Evolutionary conservation across 2,329 filamentous ascomycete genomes (phyloP), one percentile per base, ranked within the genome.

Genomic region (Cercospora sesami): DNA sequence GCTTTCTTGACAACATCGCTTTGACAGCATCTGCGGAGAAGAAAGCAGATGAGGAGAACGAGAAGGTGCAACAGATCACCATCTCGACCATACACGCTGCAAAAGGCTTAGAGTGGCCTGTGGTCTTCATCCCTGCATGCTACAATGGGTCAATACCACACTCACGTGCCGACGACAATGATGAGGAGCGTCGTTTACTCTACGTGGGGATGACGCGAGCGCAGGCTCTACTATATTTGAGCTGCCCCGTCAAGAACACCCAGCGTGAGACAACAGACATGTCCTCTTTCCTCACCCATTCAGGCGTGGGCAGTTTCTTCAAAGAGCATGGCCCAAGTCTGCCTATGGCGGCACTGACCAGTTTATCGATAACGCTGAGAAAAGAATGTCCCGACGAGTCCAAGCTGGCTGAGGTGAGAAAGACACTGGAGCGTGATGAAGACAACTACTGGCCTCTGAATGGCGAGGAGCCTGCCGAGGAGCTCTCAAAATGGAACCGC

Each of bases 161-260:
- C 78, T 90, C 90, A 1, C 86, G 94, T 73, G 87, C 93, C 1
- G 94, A 97, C 57, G 92, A 98, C 76, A 84, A 86, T 3, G 90
- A 94, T 66, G 94, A 99, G 79, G 94, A 99, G 78, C 86, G 95
- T 68, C 86, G 94, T 30, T 81, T 99, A 57, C 83, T 99, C 0
- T 99, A 98, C 75, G 95, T 99, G 14, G 94, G 94, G 30, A 98
- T 99, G 94, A 99, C 94, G 3, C 86, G 94, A 77, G 94, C 95
- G 6, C 90, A 98, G 77, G 90, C 88, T 0, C 80, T 98, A 31
- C 82, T 99, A 1, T 97, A 97, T 74, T 83, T 98, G 64, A 97
- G 93, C 78, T 92, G 88, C 71, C 92, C 94, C 0, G 79, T 89
- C 42, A 89, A 88, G 72, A 89, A 88, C 68, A 87, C 89, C 7